These are phyloP conservation scores for Apiotrichum veenhuisii DNA, from an alignment of 1,284 basidiomycete species.

Conservation along the genomic window DNA sequence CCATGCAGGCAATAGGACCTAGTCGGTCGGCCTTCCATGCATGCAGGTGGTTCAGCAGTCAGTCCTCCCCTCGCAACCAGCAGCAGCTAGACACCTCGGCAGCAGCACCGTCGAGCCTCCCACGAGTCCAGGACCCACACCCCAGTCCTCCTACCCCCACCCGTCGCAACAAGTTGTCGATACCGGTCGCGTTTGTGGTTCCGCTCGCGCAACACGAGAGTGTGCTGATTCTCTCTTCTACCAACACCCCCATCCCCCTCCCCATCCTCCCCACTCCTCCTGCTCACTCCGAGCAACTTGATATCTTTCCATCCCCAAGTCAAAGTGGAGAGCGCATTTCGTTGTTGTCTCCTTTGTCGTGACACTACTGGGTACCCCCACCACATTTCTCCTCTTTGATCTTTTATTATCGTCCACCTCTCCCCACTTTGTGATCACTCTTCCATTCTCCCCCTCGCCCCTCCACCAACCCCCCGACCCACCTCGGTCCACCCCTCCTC, in stretches of 20 bases:
- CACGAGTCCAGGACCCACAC: too few species aligned
- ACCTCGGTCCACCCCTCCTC: slow-evolving; percentile 1
- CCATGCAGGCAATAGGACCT: too few species aligned
- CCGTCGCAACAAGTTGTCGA: too few species aligned
- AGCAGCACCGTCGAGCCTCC: too few species aligned
- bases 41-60: too few species aligned
- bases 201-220: background rate
- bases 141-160: too few species aligned
- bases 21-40: too few species aligned
- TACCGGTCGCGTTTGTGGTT: background rate
- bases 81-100: too few species aligned
- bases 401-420: slow-evolving; percentile 1
- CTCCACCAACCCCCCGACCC: slow-evolving; percentile 4
- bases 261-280: background rate
- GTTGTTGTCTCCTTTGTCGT: slow-evolving; percentile 1
- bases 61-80: background rate
- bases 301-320: background rate
- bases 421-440: background rate
- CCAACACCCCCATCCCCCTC: background rate
- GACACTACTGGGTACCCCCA: background rate
- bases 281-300: background rate
- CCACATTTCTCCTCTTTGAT: background rate
- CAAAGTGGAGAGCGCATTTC: background rate
- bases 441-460: slow-evolving; percentile 1
- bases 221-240: background rate